These are phyloP conservation scores for Nannizzia gypsea DNA, from an alignment of 2,329 filamentous ascomycete genomes.

Conservation along the genomic window DNA sequence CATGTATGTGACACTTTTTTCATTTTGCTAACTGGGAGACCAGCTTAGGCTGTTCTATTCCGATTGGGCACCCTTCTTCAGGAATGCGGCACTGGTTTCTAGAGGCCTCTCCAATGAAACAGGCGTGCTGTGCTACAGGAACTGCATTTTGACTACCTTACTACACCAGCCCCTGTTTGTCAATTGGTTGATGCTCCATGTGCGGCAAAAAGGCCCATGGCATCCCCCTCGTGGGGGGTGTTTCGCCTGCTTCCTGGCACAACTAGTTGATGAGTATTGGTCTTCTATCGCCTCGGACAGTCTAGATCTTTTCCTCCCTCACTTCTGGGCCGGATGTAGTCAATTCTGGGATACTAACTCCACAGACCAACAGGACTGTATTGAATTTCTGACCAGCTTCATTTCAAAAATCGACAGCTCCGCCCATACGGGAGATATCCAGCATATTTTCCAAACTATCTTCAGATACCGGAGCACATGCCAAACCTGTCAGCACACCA, in stretches of 20 bases:
- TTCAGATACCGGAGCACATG: slow-evolving; percentile 6
- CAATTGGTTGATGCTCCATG: slow-evolving; percentile 11
- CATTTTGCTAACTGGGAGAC: background rate
- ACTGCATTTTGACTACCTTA: slow-evolving; percentile 8
- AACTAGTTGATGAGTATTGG: slow-evolving; percentile 9
- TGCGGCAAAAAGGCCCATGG: background rate
- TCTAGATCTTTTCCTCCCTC: slow-evolving; percentile 1
- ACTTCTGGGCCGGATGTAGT: slow-evolving; percentile 5
- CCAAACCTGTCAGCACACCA: slow-evolving; percentile 4
- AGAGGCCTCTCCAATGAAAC: slow-evolving; percentile 10
- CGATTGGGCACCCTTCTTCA: slow-evolving; percentile 8
- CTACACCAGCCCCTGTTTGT: slow-evolving; percentile 12
- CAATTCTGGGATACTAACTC: slow-evolving; percentile 3
- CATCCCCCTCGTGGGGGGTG: background rate
- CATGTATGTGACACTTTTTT: background rate
- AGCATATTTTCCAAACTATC: slow-evolving; percentile 10
- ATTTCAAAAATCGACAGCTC: slow-evolving; percentile 6
- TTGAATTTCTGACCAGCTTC: slow-evolving; percentile 9
- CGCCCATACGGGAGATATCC: background rate
- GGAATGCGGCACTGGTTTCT: background rate
- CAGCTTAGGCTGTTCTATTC: slow-evolving; percentile 9
- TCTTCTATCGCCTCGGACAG: background rate
- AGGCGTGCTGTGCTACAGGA: slow-evolving; percentile 12
- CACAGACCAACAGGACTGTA: slow-evolving; percentile 9
- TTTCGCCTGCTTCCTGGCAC: slow-evolving; percentile 7